Conservation (phyloP, 2,329 filamentous ascomycete species). For the Acrocalymma vagum region DNA sequence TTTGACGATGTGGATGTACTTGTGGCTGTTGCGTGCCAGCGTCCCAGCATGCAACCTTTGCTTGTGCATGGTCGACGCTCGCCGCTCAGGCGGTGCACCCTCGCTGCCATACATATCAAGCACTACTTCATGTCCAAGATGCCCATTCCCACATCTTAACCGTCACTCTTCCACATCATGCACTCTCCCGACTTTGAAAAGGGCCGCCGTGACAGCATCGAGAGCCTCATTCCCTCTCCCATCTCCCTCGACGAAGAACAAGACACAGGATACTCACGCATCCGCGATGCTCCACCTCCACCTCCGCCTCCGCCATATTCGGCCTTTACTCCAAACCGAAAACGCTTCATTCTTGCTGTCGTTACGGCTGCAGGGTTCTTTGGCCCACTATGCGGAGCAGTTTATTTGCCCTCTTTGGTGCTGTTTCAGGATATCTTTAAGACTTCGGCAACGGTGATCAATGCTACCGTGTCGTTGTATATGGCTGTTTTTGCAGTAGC, state of each 20-base stretch:
- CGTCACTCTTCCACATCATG: constrained; percentile 17
- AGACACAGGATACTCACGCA: constrained; percentile 20
- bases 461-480: constrained; percentile 56
- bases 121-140: constrained; percentile 22
- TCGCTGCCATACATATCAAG: constrained; percentile 18
- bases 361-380: constrained; percentile 54
- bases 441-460: constrained; percentile 46
- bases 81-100: constrained; percentile 22
- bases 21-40: constrained; percentile 11
- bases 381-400: constrained; percentile 54
- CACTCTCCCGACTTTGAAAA: constrained; percentile 36
- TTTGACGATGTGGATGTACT: no score
- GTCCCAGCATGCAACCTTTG: constrained; percentile 12
- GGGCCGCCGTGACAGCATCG: constrained; percentile 28
- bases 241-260: constrained; percentile 16
- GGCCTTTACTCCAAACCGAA: constrained; percentile 46
- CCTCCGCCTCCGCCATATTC: constrained; percentile 41
- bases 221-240: constrained; percentile 24
- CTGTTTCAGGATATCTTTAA: constrained; percentile 49
- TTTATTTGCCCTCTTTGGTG: constrained; percentile 54
- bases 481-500: constrained; percentile 55
- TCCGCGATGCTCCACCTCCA: constrained; percentile 9
- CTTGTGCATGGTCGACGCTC: constrained; percentile 19
- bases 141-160: constrained; percentile 4
- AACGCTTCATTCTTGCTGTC: constrained; percentile 49